Evolutionary conservation across 306 rosid species (phyloP), one percentile per base, ranked within the genome.

Genomic region (Neltuma alba): DNA sequence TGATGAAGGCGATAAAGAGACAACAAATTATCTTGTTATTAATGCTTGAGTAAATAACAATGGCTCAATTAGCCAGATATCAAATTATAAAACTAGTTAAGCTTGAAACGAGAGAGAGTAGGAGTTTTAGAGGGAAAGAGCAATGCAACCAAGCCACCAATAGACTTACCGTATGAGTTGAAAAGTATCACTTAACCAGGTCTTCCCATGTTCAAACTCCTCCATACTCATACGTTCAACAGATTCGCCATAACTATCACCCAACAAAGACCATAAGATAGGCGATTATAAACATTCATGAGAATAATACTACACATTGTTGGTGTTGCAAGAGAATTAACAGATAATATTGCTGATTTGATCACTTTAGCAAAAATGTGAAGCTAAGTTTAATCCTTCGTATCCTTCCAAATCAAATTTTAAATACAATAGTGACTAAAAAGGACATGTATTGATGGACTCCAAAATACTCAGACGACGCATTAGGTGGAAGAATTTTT

Each of bases 101-200:
- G 67, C 72, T 62, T 7, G 28, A 71, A 44, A 63, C 48, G 63
- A 0, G 16, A 20, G 2, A 52, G 18, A 14, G 20, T 1, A 9
- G 8, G 41, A 9, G 4, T 11, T 0, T 55, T 55, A 38, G 52
- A n/a, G 52, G 6, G 6, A n/a, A 6, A 3, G 61, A 9, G 5
- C 14, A 7, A 27, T 60, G 36, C 20, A 28, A 30, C 66, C 66
- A 60, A 28, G 37, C 37, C 37, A 60, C 4, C 37, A 14, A 60
- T 14, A 11, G 21, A 77, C 85, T 75, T 79, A 94, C 99, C 99
- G 88, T 76, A 92, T 85, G 83, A 94, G 99, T 81, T 77, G 70
- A 82, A 94, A 94, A 34, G 95, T 83, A 58, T 94, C 95, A 4
- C 79, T 83, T 72, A 94, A 79, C 97, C 99, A 94, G 76, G 74